Evolutionary conservation across 768 basidiomycete species (phyloP), one percentile per base, ranked within the genome.

Genomic region (Podaxis sp.): DNA sequence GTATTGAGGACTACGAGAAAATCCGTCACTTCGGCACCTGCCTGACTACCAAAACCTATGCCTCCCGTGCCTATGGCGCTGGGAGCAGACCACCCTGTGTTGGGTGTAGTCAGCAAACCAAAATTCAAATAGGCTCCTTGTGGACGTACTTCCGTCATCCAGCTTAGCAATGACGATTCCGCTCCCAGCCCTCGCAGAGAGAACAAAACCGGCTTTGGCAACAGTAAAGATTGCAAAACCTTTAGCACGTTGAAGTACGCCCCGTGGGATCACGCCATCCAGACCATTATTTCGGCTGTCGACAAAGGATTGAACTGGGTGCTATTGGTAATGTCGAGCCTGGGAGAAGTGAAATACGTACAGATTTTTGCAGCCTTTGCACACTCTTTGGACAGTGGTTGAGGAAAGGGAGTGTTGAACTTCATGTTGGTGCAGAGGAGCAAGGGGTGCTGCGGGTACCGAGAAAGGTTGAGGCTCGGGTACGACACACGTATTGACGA

Each of bases 41-140:
- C 80, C 69, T 93, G 91, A 19, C 89, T 86, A 53, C 96, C 97
- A 3, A 96, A 78, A 0, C 96, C 96, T 4, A 96, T 71, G 0
- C 96, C 96, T 13, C 90, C 96, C 2, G 93, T 89, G 25, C 95
- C 96, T 50, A 99, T 96, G 2, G 96, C 97, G 71, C 90, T 91
- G 2, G 97, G 97, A 19, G 95, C 88, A 38, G 92, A 93, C 96
- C 96, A 99, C 40, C 85, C 91, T 94, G 36, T 38, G 61, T 46
- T 59, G 24, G 25, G 4, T 25, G 12, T 7, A 17, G 37, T 60
- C 59, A 62, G 22, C 63, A 25, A 27, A 40, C 27, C 6, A 63
- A 59, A 60, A 59, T 53, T 49, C 53, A 33, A 33, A 50, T 17
- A 27, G 52, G n/a, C 19, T 47, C 33, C 46, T 51, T 51, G 60